These are phyloP conservation scores for Camellia lanceoleosa DNA, from an alignment of 148 eudicot genomes.

Conservation along the genomic window DNA sequence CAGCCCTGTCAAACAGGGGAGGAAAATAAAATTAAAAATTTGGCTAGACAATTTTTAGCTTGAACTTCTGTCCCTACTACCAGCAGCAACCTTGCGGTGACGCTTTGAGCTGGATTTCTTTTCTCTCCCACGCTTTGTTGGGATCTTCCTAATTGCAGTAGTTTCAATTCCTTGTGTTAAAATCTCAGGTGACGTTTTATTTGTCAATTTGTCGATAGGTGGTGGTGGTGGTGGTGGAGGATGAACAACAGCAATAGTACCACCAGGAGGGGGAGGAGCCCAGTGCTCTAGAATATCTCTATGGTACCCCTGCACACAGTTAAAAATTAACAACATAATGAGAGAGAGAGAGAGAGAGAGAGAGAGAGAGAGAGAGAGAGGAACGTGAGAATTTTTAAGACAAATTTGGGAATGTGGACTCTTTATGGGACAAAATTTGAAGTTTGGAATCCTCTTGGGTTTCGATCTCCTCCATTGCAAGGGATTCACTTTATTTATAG, in stretches of 20 bases:
- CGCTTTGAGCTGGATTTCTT: slow-evolving; percentile 44
- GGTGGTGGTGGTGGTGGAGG: slow-evolving; percentile 35
- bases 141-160: slow-evolving; percentile 28
- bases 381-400: no score
- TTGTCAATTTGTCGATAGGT: slow-evolving; percentile 6
- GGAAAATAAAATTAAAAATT: slow-evolving; percentile 13
- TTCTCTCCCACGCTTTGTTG: slow-evolving; percentile 55
- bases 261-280: slow-evolving; percentile 44
- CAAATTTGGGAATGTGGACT: no score
- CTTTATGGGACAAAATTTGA: no score
- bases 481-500: no score
- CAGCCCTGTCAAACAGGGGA: slow-evolving; percentile 11
- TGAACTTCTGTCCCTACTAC: slow-evolving; percentile 29
- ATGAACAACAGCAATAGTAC: slow-evolving; percentile 13
- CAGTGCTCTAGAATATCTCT: slow-evolving; percentile 59
- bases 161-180: slow-evolving; percentile 24
- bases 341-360: background rate
- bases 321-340: background rate
- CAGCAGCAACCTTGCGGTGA: slow-evolving; percentile 63
- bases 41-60: slow-evolving; percentile 29
- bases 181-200: slow-evolving; percentile 17
- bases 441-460: no score
- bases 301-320: slow-evolving; percentile 69
- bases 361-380: background rate
- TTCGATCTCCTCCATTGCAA: no score